Conservation (phyloP, 2,329 filamentous ascomycete species). For the Endothia cerciana region DNA sequence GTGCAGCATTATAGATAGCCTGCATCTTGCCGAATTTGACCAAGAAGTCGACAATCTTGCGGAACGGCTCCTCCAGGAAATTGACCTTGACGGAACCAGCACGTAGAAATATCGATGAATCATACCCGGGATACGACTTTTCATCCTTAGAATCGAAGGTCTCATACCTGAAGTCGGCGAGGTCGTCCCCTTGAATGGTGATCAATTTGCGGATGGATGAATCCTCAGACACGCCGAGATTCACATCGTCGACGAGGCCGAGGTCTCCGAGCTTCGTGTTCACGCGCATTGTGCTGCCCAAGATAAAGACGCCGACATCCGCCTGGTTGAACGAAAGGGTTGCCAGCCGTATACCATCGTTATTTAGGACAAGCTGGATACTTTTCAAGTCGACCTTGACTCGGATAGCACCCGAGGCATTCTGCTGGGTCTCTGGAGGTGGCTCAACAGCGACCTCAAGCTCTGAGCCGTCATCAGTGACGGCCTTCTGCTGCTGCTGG, state of each 20-base stretch:
- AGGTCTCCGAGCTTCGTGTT: conserved; percentile 86
- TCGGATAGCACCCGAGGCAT: conserved; percentile 73
- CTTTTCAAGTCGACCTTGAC: conserved; percentile 94
- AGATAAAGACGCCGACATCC: conserved; percentile 86
- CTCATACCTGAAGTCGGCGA: conserved; percentile 97
- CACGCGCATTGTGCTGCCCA: conserved; percentile 84
- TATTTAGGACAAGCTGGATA: conserved; percentile 93
- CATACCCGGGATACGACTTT: conserved; percentile 87
- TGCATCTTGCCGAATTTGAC: conserved; percentile 99
- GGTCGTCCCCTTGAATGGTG: conserved; percentile 91
- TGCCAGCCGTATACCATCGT: conserved; percentile 92
- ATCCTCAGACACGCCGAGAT: conserved; percentile 80
- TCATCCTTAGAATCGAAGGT: conserved; percentile 78
- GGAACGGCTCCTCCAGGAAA: conserved; percentile 94
- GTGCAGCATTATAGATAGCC: conserved; percentile 94
- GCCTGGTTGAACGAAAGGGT: conserved; percentile 92
- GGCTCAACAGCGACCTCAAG: conserved; percentile 44
- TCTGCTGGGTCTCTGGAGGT: conserved; percentile 40
- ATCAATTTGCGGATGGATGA: conserved; percentile 86
- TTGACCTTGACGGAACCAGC: conserved; percentile 97
- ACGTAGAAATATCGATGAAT: conserved; percentile 86
- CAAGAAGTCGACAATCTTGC: conserved; percentile 96
- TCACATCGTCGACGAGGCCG: conserved; percentile 89
- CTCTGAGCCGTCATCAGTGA: conserved; percentile 46
- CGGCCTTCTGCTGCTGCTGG: conserved; percentile 38